phyloP scores from a whole-genome alignment of 371 early-diverging fungal genomes.

The Lichtheimia ornata region DNA sequence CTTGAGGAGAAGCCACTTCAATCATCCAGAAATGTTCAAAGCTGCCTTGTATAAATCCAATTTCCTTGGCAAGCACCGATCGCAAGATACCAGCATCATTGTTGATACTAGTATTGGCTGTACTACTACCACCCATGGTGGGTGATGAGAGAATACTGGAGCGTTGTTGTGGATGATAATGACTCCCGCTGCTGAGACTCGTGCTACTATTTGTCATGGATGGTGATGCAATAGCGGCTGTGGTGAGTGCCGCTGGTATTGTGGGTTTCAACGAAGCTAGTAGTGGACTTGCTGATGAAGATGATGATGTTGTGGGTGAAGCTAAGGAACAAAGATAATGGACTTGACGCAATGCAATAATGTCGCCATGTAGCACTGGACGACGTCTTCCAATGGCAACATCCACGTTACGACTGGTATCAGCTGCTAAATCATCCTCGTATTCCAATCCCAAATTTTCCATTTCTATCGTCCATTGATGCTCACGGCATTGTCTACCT shows the following conservation, averaged over 20 bases:
- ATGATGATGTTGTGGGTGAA: slow-evolving; percentile 1
- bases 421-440: slow-evolving; percentile 23
- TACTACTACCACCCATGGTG: no score
- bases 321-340: slow-evolving; percentile 24
- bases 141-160: not conserved
- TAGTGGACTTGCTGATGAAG: not conserved
- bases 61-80: slow-evolving; percentile 22
- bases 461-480: slow-evolving; percentile 28
- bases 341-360: slow-evolving; percentile 37
- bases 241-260: not conserved
- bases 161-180: not conserved
- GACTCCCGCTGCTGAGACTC: not conserved
- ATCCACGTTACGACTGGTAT: slow-evolving; percentile 33
- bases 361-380: slow-evolving; percentile 32
- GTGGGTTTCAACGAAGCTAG: not conserved
- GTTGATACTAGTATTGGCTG: no score
- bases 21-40: slow-evolving; percentile 25
- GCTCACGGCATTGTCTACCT: not conserved
- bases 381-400: slow-evolving; percentile 32
- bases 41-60: slow-evolving; percentile 9
- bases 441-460: slow-evolving; percentile 23
- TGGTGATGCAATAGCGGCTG: not conserved
- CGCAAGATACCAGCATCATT: no score
- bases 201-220: slow-evolving; percentile 2
- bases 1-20: slow-evolving; percentile 17